These are phyloP conservation scores for Micractinium sp. DNA, from an alignment of 139 green algal species.

Conservation along the genomic window DNA sequence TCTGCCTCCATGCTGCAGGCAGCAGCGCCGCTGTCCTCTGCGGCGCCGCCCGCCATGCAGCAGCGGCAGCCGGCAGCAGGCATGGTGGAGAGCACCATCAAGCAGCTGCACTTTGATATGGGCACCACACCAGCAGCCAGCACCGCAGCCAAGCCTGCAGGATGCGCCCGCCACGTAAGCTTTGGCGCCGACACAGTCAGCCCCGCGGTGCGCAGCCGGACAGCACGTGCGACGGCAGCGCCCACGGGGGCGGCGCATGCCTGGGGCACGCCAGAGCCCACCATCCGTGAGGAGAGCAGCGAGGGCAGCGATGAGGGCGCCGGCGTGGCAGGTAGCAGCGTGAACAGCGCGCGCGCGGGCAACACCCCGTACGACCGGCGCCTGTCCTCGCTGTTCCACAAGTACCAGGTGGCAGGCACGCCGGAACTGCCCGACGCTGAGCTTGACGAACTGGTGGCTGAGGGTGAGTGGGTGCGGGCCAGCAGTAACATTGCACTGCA, in stretches of 20 bases:
- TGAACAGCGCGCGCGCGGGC: constrained; percentile 42
- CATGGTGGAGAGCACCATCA: constrained; percentile 27
- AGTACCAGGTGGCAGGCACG: constrained; percentile 33
- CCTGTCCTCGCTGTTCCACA: constrained; percentile 44
- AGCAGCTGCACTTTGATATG: constrained; percentile 38
- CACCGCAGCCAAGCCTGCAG: not conserved
- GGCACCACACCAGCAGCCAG: constrained; percentile 10
- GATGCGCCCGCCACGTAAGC: constrained; percentile 16
- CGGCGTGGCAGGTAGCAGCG: not conserved
- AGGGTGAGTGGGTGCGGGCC: not conserved
- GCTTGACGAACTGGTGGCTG: constrained; percentile 9
- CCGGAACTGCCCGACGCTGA: constrained; percentile 26
- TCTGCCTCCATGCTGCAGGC: not conserved
- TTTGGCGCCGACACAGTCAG: constrained; percentile 32
- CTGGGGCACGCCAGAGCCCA: constrained; percentile 1
- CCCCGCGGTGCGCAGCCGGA: not conserved
- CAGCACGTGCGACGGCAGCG: no score
- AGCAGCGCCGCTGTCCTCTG: not conserved
- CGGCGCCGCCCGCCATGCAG: not conserved
- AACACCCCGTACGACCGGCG: constrained; percentile 43
- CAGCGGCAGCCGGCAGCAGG: not conserved
- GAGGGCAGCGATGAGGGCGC: constrained; percentile 3
- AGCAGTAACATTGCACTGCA: not conserved
- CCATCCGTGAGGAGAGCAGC: constrained; percentile 31
- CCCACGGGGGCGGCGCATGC: not conserved